Evolutionary conservation across 495 filamentous ascomycete genomes (phyloP).

Genomic region (Penicillium lividum): DNA sequence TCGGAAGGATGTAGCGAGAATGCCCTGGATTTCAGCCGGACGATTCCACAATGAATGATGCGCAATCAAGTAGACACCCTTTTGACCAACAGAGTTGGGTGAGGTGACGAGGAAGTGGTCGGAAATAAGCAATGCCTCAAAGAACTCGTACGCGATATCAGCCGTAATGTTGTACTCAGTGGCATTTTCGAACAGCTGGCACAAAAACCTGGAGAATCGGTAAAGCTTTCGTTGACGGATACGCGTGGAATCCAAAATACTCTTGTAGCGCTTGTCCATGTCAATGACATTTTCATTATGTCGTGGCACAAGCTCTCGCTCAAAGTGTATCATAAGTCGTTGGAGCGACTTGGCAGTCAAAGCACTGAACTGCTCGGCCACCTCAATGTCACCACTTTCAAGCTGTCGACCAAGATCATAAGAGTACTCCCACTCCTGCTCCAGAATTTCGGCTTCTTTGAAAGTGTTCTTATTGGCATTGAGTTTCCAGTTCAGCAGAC

Average conservation of each 20-base stretch:
- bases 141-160: constrained; percentile 68
- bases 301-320: constrained; percentile 80
- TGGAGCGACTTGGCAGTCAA: constrained; percentile 89
- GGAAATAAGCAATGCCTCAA: constrained; percentile 77
- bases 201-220: constrained; percentile 82
- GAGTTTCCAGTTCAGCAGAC: constrained; percentile 94
- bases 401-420: constrained; percentile 88
- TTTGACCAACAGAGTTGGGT: constrained; percentile 62
- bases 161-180: constrained; percentile 82
- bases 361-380: constrained; percentile 94
- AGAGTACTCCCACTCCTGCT: constrained; percentile 96
- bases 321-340: constrained; percentile 85
- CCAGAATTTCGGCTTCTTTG: constrained; percentile 95
- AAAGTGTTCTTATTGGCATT: constrained; percentile 98
- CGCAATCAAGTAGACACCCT: constrained; percentile 80
- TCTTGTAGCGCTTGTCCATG: constrained; percentile 96
- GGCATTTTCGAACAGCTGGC: constrained; percentile 91
- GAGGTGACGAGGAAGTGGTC: constrained; percentile 75
- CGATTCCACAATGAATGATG: constrained; percentile 75
- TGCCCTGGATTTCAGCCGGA: constrained; percentile 75
- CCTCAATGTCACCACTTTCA: constrained; percentile 90
- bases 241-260: constrained; percentile 89
- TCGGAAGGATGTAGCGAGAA: constrained; percentile 86
- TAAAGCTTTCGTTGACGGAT: constrained; percentile 89
- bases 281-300: constrained; percentile 81